phyloP scores from a whole-genome alignment of 768 basidiomycete species.

The Suillus subaureus region DNA sequence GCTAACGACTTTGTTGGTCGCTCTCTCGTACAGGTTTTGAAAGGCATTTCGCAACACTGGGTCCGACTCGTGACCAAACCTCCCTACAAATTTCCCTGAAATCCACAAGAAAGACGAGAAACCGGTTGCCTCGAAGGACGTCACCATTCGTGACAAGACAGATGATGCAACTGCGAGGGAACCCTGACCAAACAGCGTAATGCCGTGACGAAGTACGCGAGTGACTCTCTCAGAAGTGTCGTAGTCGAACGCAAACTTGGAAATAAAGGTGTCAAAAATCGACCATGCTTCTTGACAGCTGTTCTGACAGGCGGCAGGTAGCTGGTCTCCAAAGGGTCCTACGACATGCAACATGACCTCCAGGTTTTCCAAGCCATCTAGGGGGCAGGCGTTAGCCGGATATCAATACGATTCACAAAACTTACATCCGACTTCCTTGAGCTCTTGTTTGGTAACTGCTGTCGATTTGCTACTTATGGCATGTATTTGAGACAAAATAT shows the following conservation, averaged over 20 bases:
- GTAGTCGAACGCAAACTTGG: slow-evolving; percentile 75
- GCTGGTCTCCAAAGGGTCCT: slow-evolving; percentile 76
- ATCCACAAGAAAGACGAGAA: slow-evolving; percentile 94
- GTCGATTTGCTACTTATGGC: slow-evolving; percentile 54
- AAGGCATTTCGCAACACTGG: slow-evolving; percentile 57
- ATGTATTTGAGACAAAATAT: slow-evolving; percentile 81
- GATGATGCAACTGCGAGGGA: slow-evolving; percentile 69
- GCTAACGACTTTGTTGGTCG: slow-evolving; percentile 69
- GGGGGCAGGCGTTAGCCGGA: slow-evolving; percentile 13
- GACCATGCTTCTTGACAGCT: slow-evolving; percentile 82
- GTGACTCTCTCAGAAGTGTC: slow-evolving; percentile 82
- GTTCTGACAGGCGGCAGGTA: slow-evolving; percentile 78
- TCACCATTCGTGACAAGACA: slow-evolving; percentile 73
- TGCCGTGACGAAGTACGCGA: slow-evolving; percentile 80
- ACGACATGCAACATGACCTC: slow-evolving; percentile 91
- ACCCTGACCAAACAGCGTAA: slow-evolving; percentile 76
- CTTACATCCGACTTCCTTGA: slow-evolving; percentile 70
- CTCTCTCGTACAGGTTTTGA: slow-evolving; percentile 68
- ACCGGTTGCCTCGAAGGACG: slow-evolving; percentile 77
- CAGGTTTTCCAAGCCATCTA: slow-evolving; percentile 89
- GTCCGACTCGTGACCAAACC: slow-evolving; percentile 72
- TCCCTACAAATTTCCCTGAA: slow-evolving; percentile 78
- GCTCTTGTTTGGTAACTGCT: slow-evolving; percentile 67
- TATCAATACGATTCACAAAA: slow-evolving; percentile 4
- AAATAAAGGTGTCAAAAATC: slow-evolving; percentile 79